Percentiles rank a stretch among this genome's conserved stretches.
These are phyloP conservation scores for Aspergillus nanangensis DNA, from an alignment of 495 filamentous ascomycete genomes.

Conservation along the genomic window DNA sequence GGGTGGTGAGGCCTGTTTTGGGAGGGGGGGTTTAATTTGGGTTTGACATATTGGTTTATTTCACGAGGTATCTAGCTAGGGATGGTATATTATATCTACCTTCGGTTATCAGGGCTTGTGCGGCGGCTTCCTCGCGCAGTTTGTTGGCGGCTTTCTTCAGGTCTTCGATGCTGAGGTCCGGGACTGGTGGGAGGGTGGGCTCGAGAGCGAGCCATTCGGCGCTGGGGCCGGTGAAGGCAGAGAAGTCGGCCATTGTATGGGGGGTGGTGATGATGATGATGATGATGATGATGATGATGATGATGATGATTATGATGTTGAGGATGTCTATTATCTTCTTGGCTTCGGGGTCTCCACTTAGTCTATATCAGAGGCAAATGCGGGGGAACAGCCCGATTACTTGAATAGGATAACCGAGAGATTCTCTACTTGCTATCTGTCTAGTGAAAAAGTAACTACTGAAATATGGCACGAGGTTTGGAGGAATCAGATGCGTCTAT, in stretches of 20 bases:
- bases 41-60: too few relatives aligned
- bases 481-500: too few relatives aligned
- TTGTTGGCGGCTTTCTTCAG: constrained; percentile 24
- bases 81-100: too few relatives aligned
- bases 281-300: not conserved
- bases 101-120: constrained; percentile 23
- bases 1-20: constrained; percentile 12
- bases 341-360: too few relatives aligned
- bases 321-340: too few relatives aligned
- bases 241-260: constrained; percentile 38
- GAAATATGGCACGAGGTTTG: too few relatives aligned
- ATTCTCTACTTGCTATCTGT: too few relatives aligned
- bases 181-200: constrained; percentile 19
- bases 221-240: constrained; percentile 31
- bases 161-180: constrained; percentile 19
- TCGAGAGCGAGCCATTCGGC: constrained; percentile 39
- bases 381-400: not conserved
- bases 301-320: too few relatives aligned
- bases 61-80: too few relatives aligned
- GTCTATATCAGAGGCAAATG: too few relatives aligned
- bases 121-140: constrained; percentile 27
- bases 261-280: not conserved
- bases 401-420: not conserved
- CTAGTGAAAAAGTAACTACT: too few relatives aligned
- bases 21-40: not conserved